These are phyloP conservation scores for Globisporangium cylindrosporum DNA, from an alignment of 352 stramenopile genomes.

Conservation along the genomic window DNA sequence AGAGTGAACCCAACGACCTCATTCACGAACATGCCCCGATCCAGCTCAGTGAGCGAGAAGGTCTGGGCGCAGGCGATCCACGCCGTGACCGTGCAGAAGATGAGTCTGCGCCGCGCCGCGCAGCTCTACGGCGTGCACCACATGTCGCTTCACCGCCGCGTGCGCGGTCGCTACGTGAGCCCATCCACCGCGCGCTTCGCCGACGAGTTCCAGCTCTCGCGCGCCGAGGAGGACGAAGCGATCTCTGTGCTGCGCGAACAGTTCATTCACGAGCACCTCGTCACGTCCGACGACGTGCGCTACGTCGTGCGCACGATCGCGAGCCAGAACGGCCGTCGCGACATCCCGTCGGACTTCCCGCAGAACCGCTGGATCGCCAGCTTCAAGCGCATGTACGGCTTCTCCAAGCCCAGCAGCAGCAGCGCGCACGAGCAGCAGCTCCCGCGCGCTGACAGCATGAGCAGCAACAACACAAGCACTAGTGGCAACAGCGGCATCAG, in stretches of 20 bases:
- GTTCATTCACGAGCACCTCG: slow-evolving; percentile 40
- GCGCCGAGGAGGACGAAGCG: slow-evolving; percentile 49
- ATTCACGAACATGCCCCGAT: slow-evolving; percentile 15
- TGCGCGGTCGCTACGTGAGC: slow-evolving; percentile 16
- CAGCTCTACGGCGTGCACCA: slow-evolving; percentile 45
- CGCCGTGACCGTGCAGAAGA: slow-evolving; percentile 41
- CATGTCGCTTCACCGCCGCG: slow-evolving; percentile 36
- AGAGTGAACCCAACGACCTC: not conserved
- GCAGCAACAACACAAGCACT: slow-evolving; percentile 7
- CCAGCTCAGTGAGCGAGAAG: slow-evolving; percentile 29
- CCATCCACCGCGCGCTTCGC: not conserved
- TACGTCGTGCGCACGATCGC: slow-evolving; percentile 63
- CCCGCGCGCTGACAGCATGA: slow-evolving; percentile 10
- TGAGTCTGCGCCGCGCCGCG: slow-evolving; percentile 37
- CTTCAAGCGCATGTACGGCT: slow-evolving; percentile 57
- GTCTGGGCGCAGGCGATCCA: slow-evolving; percentile 43
- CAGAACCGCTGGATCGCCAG: slow-evolving; percentile 40
- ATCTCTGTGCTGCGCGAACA: slow-evolving; percentile 50
- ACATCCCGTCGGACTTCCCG: slow-evolving; percentile 47
- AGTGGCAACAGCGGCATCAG: not conserved
- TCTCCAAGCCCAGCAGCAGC: slow-evolving; percentile 15
- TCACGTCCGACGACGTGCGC: slow-evolving; percentile 45
- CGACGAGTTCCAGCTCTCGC: slow-evolving; percentile 33
- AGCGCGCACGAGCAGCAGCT: not conserved
- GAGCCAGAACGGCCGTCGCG: slow-evolving; percentile 33